phyloP scores from a whole-genome alignment of 192 early-diverging fungal genomes.

The Coemansia sp. region DNA sequence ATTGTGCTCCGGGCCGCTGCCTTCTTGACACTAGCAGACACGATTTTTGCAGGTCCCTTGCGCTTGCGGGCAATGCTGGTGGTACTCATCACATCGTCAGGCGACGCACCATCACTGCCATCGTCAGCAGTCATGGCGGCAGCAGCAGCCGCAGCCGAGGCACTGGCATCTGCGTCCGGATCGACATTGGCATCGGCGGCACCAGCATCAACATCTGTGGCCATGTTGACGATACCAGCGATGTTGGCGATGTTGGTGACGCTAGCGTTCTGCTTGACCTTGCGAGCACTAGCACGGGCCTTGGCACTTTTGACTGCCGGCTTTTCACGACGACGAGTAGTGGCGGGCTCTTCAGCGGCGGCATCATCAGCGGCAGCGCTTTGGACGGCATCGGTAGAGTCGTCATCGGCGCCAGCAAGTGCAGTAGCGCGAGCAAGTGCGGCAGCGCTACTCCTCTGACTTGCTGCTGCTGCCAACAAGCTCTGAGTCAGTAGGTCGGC shows the following conservation, averaged over 20 bases:
- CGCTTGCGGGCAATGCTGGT: not conserved
- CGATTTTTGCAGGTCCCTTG: not conserved
- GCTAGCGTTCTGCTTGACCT: conserved; percentile 1
- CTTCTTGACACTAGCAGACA: not conserved
- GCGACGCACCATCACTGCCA: not conserved
- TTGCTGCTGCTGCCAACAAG: not conserved
- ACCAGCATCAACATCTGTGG: conserved; percentile 3
- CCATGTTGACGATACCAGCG: not conserved
- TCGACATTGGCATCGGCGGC: conserved; percentile 1
- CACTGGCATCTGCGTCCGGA: conserved; percentile 5
- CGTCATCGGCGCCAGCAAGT: conserved; percentile 1
- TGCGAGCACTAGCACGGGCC: conserved; percentile 9
- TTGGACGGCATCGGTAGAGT: conserved; percentile 5
- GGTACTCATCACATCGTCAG: not conserved
- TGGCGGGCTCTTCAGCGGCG: not conserved
- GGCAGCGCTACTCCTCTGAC: not conserved
- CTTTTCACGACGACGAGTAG: not conserved
- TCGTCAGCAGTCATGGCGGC: not conserved
- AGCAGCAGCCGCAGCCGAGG: conserved; percentile 2
- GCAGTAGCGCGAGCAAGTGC: not conserved
- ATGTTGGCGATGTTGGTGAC: not conserved
- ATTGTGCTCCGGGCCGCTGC: not conserved
- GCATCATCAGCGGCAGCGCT: not conserved
- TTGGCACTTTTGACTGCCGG: not conserved
- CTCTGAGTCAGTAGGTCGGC: conserved; percentile 15